Conservation (phyloP, 495 filamentous ascomycete species). For the Evansstolkia leycettana region DNA sequence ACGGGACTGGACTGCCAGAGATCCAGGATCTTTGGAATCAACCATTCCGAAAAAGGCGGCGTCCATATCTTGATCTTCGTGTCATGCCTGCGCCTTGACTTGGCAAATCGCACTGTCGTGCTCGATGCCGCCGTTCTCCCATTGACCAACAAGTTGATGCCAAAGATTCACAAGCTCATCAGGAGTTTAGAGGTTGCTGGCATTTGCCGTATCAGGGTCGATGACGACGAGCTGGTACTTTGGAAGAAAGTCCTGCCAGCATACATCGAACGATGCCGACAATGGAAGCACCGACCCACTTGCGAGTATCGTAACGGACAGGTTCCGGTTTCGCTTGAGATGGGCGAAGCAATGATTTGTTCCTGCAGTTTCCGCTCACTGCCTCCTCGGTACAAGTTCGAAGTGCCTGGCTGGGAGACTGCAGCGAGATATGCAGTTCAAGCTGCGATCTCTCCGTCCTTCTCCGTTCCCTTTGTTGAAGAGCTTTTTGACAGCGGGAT, state of each 20-base stretch:
- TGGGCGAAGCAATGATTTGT: slow-evolving; percentile 14
- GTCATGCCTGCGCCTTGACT: slow-evolving; percentile 7
- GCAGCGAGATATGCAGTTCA: slow-evolving; percentile 14
- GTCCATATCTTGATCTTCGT: slow-evolving; percentile 9
- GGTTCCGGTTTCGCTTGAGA: slow-evolving; percentile 17
- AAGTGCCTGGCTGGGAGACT: slow-evolving; percentile 11
- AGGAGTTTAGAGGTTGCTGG: slow-evolving; percentile 12
- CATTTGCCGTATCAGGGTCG: slow-evolving; percentile 16
- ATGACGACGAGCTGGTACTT: slow-evolving; percentile 29
- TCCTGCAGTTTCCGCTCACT: slow-evolving; percentile 22
- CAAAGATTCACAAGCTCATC: slow-evolving; percentile 9
- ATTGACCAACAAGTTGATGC: slow-evolving; percentile 16
- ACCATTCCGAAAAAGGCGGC: slow-evolving; percentile 13
- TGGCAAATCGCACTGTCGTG: slow-evolving; percentile 19
- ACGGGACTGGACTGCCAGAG: slow-evolving; percentile 23
- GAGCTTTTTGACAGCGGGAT: not conserved
- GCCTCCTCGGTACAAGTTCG: slow-evolving; percentile 12
- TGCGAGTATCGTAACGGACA: slow-evolving; percentile 36
- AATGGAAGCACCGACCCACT: slow-evolving; percentile 30
- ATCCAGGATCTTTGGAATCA: slow-evolving; percentile 23
- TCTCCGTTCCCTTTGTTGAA: slow-evolving; percentile 19
- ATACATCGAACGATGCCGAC: slow-evolving; percentile 41
- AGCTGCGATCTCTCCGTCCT: slow-evolving; percentile 20
- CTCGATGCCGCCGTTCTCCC: slow-evolving; percentile 38
- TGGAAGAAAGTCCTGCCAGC: slow-evolving; percentile 40